phyloP scores from a whole-genome alignment of 495 filamentous ascomycete species.

The Tetracladium marchalianum region DNA sequence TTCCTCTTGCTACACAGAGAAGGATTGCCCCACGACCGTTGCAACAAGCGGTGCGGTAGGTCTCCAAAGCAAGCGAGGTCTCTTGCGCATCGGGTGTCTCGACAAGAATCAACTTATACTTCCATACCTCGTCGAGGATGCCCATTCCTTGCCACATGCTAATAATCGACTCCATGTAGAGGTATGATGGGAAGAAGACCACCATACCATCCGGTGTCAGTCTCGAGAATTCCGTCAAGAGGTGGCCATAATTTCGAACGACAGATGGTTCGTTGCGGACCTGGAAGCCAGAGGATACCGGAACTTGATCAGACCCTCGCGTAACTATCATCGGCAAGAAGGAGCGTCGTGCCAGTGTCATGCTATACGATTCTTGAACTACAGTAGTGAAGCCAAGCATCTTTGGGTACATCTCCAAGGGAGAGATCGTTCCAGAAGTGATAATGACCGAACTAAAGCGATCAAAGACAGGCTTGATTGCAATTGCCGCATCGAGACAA shows the following conservation, averaged over 20 bases:
- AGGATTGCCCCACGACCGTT: slow-evolving; percentile 92
- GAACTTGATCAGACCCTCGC: slow-evolving; percentile 83
- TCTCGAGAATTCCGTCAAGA: slow-evolving; percentile 87
- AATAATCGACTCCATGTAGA: slow-evolving; percentile 99
- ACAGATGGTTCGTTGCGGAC: slow-evolving; percentile 91
- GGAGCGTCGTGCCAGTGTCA: slow-evolving; percentile 91
- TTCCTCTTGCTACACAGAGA: slow-evolving; percentile 90
- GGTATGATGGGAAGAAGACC: slow-evolving; percentile 96
- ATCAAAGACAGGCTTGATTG: slow-evolving; percentile 96
- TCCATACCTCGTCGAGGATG: slow-evolving; percentile 96
- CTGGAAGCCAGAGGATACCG: slow-evolving; percentile 84
- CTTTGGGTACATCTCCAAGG: slow-evolving; percentile 97
- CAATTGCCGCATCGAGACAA: slow-evolving; percentile 95
- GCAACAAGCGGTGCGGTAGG: slow-evolving; percentile 92
- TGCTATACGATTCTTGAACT: slow-evolving; percentile 90
- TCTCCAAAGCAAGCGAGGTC: slow-evolving; percentile 90
- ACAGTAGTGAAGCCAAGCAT: slow-evolving; percentile 92
- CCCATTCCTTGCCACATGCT: slow-evolving; percentile 99
- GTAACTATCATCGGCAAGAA: slow-evolving; percentile 98
- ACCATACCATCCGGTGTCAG: slow-evolving; percentile 96
- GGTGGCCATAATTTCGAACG: slow-evolving; percentile 87
- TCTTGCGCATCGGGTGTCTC: slow-evolving; percentile 98
- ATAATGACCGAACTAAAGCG: slow-evolving; percentile 97
- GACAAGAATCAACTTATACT: slow-evolving; percentile 96
- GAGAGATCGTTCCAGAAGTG: slow-evolving; percentile 94